These are phyloP conservation scores for Melanomma pulvis-pyrius DNA, from an alignment of 495 filamentous ascomycete genomes.

Conservation along the genomic window DNA sequence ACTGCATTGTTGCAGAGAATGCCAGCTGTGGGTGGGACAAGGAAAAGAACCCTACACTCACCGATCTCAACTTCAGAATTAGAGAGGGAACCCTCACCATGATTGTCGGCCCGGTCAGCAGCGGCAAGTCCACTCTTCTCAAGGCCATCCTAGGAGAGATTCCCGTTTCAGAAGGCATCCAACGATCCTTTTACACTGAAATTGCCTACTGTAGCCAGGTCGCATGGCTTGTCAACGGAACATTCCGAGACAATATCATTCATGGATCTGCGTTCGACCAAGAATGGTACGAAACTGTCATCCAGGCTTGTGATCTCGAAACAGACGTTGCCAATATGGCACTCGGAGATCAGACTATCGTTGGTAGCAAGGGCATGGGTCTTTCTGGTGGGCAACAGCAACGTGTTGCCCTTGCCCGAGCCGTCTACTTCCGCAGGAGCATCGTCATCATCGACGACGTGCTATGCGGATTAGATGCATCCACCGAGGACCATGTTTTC, in stretches of 20 bases:
- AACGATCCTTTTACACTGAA: constrained; percentile 47
- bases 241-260: constrained; percentile 48
- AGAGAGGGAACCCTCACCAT: constrained; percentile 50
- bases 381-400: constrained; percentile 49
- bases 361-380: constrained; percentile 44
- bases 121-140: constrained; percentile 63
- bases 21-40: constrained; percentile 24
- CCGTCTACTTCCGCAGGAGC: constrained; percentile 41
- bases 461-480: constrained; percentile 46
- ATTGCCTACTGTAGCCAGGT: constrained; percentile 44
- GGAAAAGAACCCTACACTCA: constrained; percentile 6
- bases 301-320: constrained; percentile 46
- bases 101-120: constrained; percentile 63
- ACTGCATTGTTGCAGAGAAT: constrained; percentile 26
- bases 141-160: constrained; percentile 62
- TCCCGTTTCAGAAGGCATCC: constrained; percentile 41
- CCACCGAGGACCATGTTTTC: constrained; percentile 46
- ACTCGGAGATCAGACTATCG: constrained; percentile 44
- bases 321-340: constrained; percentile 45
- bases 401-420: constrained; percentile 46
- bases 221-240: constrained; percentile 47
- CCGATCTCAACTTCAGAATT: constrained; percentile 15
- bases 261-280: constrained; percentile 39
- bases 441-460: constrained; percentile 48
- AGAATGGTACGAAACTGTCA: constrained; percentile 48